Conservation (phyloP, 768 basidiomycete species). For the Suillus discolor region DNA sequence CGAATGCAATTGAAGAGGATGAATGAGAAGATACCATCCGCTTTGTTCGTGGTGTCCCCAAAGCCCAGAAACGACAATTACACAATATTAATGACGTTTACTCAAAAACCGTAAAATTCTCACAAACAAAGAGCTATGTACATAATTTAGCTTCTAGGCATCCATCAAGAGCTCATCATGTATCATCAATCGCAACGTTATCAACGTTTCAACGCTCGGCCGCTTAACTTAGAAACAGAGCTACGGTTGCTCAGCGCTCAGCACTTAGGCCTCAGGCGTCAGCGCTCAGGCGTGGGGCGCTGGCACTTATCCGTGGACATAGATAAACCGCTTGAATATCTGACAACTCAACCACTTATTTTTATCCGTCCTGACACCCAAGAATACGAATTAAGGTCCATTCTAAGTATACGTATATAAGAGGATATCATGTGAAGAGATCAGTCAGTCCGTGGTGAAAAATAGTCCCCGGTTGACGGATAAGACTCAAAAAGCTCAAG, state of each 20-base stretch:
- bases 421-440: conserved; percentile 7
- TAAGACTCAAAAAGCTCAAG: conserved; percentile 24
- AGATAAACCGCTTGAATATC: background rate
- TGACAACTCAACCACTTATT: background rate
- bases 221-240: background rate
- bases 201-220: no score
- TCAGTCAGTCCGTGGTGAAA: conserved; percentile 12
- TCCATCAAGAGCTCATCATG: background rate
- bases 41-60: conserved; percentile 14
- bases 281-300: no score
- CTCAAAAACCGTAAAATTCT: background rate
- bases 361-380: background rate
- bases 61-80: background rate
- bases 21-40: conserved; percentile 8
- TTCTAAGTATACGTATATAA: conserved; percentile 13
- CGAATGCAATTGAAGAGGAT: conserved; percentile 41
- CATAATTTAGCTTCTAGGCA: background rate
- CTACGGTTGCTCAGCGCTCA: no score
- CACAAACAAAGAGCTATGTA: background rate
- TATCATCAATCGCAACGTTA: no score
- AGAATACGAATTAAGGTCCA: conserved; percentile 3
- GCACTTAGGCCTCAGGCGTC: no score
- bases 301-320: no score
- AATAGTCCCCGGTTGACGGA: conserved; percentile 11
- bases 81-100: no score